Base-by-base conservation (phyloP, 2,329 filamentous ascomycete genomes). In the Venturia asperata region DNA sequence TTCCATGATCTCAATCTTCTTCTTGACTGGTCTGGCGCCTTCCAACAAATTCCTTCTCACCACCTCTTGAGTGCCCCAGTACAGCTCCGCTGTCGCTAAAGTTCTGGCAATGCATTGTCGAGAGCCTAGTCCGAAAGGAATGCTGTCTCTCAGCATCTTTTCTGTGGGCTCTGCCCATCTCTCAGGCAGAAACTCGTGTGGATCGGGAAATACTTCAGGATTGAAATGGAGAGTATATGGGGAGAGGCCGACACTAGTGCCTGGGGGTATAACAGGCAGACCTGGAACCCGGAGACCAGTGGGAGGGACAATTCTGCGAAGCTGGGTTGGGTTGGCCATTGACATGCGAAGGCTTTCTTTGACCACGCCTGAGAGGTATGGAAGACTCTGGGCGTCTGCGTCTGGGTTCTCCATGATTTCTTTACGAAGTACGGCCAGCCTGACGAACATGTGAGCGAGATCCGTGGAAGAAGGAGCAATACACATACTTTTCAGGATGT, bases 41-140 rank as follows among this genome's bases (percentile, higher is more conserved):
- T 74, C 71, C 21, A 84, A 71, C 1, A 81, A 76, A 67, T 77
- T 76, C 13, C 72, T 76, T 63, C 75, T 71, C 0, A 77, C 79
- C 15, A 84, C 62, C 37, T 73, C 77, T 66, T 78, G 74, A 1
- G 77, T 76, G 0, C 76, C 77, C 68, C 77, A 70, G 30, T 71
- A 76, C 61, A 83, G 68, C 70, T 82, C 80, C 1, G 71, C 69
- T 43, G 71, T 77, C 1, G 79, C 81, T 65, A 84, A 67, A 65
- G 81, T 81, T 63, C 79, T 71, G 27, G 80, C 81, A 69, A 83
- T 82, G 66, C 82, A 83, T 55, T 77, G 75, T 66, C 82, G 72
- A 3, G 72, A 69, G 0, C 81, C 82, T 5, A 79, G 74, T 1
- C 81, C 81, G 67, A 83, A 84, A 0, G 80, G 77, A 61, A 83